phyloP scores from a whole-genome alignment of 106 monocot genomes.

The Narthecium ossifragum region DNA sequence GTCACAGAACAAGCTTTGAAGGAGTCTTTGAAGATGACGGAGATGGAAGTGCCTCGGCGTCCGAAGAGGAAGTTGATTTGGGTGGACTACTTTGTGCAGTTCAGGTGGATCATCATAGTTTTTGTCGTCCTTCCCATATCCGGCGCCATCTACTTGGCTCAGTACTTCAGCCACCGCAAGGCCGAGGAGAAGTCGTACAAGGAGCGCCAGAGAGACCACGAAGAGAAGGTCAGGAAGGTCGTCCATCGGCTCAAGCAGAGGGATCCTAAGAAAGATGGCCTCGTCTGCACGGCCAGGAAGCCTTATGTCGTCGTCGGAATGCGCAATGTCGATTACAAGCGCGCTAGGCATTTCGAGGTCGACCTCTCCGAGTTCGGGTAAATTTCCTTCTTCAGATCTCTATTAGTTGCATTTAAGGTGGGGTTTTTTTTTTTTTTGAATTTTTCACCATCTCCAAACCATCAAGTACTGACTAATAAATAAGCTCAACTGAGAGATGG shows the following conservation, averaged over 20 bases:
- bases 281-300: constrained; percentile 14
- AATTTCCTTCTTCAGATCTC: background rate
- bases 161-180: constrained; percentile 4
- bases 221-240: constrained; percentile 1
- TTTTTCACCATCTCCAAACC: too few species aligned
- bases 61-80: constrained; percentile 23
- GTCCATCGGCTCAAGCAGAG: constrained; percentile 1
- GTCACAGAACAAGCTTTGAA: too few species aligned
- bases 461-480: too few species aligned
- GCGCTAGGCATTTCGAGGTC: constrained; percentile 11
- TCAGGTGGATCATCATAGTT: constrained; percentile 27
- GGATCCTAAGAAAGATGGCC: constrained; percentile 5
- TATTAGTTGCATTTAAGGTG: background rate
- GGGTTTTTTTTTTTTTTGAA: background rate
- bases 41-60: background rate
- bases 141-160: constrained; percentile 11
- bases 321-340: constrained; percentile 15
- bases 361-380: constrained; percentile 5
- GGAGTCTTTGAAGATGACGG: too few species aligned
- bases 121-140: constrained; percentile 29
- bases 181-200: constrained; percentile 11
- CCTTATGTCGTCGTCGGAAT: constrained; percentile 10
- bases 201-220: background rate
- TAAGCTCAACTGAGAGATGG: too few species aligned
- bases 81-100: constrained; percentile 25